Base-by-base conservation (phyloP, 495 filamentous ascomycete genomes). In the Penicillium nucicola region DNA sequence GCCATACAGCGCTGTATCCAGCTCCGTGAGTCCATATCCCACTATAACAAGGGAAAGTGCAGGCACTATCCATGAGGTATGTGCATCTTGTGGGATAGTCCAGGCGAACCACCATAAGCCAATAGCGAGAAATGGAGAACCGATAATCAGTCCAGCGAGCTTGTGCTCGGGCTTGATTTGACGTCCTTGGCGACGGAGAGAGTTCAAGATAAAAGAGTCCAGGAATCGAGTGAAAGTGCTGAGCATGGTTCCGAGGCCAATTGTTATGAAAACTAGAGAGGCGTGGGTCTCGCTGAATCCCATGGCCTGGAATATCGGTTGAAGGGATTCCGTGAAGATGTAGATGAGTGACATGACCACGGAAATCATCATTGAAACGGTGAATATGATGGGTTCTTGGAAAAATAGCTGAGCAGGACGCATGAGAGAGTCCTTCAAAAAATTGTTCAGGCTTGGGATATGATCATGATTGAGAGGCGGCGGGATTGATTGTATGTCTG, bases 31-130 rank as follows among this genome's bases (percentile, higher is more conserved):
- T 0, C 76, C 75, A 52, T 75, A 81, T 0, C 79, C 78, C 13
- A 78, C 62, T 5, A 73, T 54, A 5, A 77, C 60, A 3, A 81
- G 65, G 0, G 73, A 62, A 0, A 72, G 34, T 2, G 74, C 67
- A 0, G 74, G 65, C 1, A 71, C 66, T 14, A 72, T 60, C 78
- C 78, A 82, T 12, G 61, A 57, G 9, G 59, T 44, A 13, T 55
- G 45, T 1, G 62, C 48, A 4, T 60, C 47, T 0, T 77, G 76
- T 2, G 79, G 79, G 7, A 79, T 68, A 2, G 75, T 78, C 70
- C 71, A 75, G n/a, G 65, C 74, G 45, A 81, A 79, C 71, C 71
- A 76, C 77, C 76, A 82, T 0, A 76, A 57, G 2, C 66, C 65
- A 23, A 69, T 54, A 12, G 74, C 73, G 15, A 77, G 48, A 25